Evolutionary conservation across 2,329 filamentous ascomycete genomes (phyloP), one percentile per base, ranked within the genome.

Genomic region (Fusarium xyrophilum): DNA sequence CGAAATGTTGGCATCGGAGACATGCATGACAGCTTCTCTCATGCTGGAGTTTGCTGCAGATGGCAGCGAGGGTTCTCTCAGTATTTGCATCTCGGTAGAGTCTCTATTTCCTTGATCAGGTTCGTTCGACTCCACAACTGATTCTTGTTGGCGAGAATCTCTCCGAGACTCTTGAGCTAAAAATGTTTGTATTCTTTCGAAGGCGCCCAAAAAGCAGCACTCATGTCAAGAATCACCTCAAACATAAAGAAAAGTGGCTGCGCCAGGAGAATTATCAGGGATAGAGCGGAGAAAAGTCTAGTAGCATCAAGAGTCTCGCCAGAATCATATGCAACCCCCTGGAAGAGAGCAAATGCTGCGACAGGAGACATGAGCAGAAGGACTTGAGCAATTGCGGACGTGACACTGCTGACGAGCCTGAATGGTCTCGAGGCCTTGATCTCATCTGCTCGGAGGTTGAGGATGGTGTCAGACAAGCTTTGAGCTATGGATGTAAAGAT

Each of bases 231-330:
- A 19, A 82, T 73, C 1, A 72, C 70, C 58, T 79, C 76, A 32
- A 83, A 79, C 51, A 83, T 67, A 39, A 70, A 76, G 39, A 78
- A 79, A 19, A 83, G 74, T 3, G 81, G 81, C 11, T 74, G 69
- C 4, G 77, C 65, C 19, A 83, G 66, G 1, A 83, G 71, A 2
- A 78, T 69, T 17, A 83, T 77, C 17, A 82, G 76, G 1, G 81
- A 82, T 3, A 83, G 56, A 0, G 78, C 78, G 1, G 82, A 81
- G 46, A 83, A 84, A n/a, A 82, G 72, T 28, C 71, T 71, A 1
- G 79, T 73, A 9, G 75, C 70, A 50, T 79, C 74, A 3, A 80
- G 61, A 32, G 68, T 76, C 42, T 75, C 60, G 13, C 73, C 75
- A 6, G 77, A 76, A 11, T 58, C 56, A 3, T 69, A 67, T 6